phyloP scores from a whole-genome alignment of 805 yeast genomes.

The Teunomyces panamensis region DNA sequence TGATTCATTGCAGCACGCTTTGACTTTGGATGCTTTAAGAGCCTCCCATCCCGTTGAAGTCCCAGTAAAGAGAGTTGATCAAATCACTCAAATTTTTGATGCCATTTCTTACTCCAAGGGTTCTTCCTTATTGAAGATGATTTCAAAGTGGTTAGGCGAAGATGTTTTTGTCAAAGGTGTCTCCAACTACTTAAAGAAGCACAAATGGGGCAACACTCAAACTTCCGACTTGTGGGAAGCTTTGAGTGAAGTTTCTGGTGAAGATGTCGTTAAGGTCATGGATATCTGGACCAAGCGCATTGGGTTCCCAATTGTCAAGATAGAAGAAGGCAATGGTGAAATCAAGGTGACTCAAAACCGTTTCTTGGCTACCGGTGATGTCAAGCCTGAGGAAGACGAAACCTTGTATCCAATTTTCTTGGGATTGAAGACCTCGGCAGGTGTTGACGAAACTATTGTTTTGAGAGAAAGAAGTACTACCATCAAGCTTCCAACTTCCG shows the following conservation, averaged over 20 bases:
- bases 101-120: conserved; percentile 84
- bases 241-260: conserved; percentile 64
- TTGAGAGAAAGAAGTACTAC: conserved; percentile 45
- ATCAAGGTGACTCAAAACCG: conserved; percentile 67
- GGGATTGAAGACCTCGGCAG: conserved; percentile 56
- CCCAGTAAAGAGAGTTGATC: conserved; percentile 73
- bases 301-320: conserved; percentile 73
- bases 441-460: conserved; percentile 57
- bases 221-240: conserved; percentile 79
- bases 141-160: conserved; percentile 76
- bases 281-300: conserved; percentile 76
- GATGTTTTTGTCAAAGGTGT: conserved; percentile 77
- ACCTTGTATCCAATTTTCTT: conserved; percentile 69
- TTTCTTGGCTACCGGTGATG: conserved; percentile 75
- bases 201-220: conserved; percentile 73
- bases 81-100: conserved; percentile 81
- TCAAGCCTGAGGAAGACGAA: conserved; percentile 68
- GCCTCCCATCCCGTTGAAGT: conserved; percentile 86
- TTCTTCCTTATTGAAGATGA: conserved; percentile 75
- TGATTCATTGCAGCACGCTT: conserved; percentile 71
- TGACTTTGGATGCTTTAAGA: conserved; percentile 72
- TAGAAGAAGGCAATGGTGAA: conserved; percentile 50
- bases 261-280: conserved; percentile 72
- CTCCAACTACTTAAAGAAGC: conserved; percentile 69
- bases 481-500: conserved; percentile 35